Base-by-base conservation (phyloP, 1,139 yeast genomes). In the Protomyces pachydermus region DNA sequence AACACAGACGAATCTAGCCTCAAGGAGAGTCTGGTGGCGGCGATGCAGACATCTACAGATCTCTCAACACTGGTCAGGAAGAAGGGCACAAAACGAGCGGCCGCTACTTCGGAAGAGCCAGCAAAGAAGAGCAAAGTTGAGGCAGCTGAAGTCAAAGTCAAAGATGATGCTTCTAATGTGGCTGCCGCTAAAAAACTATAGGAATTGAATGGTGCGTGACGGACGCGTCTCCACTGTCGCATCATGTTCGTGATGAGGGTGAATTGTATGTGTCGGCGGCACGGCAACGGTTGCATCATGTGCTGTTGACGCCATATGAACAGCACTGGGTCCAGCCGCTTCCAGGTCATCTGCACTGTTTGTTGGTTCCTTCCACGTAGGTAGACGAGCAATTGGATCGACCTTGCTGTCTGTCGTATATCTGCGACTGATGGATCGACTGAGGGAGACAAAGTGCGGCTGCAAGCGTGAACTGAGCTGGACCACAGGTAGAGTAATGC, bases 11-110 rank as follows among this genome's bases (percentile, higher is more conserved):
- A 68, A 35, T 72, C 73, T 37, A 67, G 66, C 12, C 56, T 73
- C 23, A 62, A 76, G 34, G 71, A 72, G 25, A 75, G 73, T 46
- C 67, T 77, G 37, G 70, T 75, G 65, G 74, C 72, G 67, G 78
- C 75, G 64, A 69, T 79, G 42, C 77, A 68, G 14, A 62, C 65
- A 5, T 69, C 70, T 2, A 69, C 67, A 35, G 71, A 69, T 55
- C 54, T 69, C 42, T 62, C 67, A 23, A 65, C 65, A 10, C 64
- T 69, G 5, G 69, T 69, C 16, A 56, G 67, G 16, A 66, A 67
- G 56, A 66, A 62, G 56, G 57, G 48, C 32, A 60, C 65, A 48
- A 34, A 38, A 34, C n/a, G 28, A 16, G 12, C 51, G 20, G 25
- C 18, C 8, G 34, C 37, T 50, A n/a, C 16, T 8, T 14, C 10